Base-by-base conservation (phyloP, 2,329 filamentous ascomycete genomes). In the Aspergillus brasiliensis region DNA sequence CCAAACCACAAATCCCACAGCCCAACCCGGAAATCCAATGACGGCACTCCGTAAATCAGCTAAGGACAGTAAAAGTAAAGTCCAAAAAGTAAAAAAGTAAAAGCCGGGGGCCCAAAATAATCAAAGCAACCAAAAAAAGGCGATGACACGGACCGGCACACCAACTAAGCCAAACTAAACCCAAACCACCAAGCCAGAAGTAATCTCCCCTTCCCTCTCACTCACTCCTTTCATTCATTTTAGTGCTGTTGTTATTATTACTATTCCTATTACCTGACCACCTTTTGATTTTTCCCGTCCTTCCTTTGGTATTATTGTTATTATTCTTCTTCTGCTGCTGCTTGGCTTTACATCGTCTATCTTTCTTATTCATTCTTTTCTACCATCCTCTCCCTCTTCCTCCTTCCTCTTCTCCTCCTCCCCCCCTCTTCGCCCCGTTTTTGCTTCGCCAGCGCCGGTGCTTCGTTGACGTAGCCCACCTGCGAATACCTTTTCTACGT, bases 381-480 rank as follows among this genome's bases (percentile, higher is more conserved):
- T 46, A 44, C 46, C 52, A 28, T 38, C 27, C 44, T 25, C 27
- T 27, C 28, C 42, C 40, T 31, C 40, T 17, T 56, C 44, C 44
- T 38, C 38, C 17, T 25, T 25, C 19, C 17, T 40, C 21, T 15
- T 27, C 52, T 52, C 37, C 28, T 31, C 49, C 48, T 58, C 51
- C 19, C 40, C 52, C 51, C 17, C 57, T 37, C 21, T 56, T 47
- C 54, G 31, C 31, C 31, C 31, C 31, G 31, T 34, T 34, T 34
- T 34, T 31, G 51, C 37, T 60, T 56, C 31, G 54, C 53, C 62
- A 58, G 67, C 64, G 62, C 66, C 62, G 69, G 64, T 73, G 70
- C 63, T 67, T 71, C 65, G 66, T 71, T 70, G 69, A 68, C 67
- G 67, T 72, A 62, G 63, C 60, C 64, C 62, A 60, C 62, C 58